A percentile compares a stretch with the other conserved stretches of the same genome.
These are phyloP conservation scores for Corymbia maculata DNA, from an alignment of 345 rosid species.

Conservation along the genomic window DNA sequence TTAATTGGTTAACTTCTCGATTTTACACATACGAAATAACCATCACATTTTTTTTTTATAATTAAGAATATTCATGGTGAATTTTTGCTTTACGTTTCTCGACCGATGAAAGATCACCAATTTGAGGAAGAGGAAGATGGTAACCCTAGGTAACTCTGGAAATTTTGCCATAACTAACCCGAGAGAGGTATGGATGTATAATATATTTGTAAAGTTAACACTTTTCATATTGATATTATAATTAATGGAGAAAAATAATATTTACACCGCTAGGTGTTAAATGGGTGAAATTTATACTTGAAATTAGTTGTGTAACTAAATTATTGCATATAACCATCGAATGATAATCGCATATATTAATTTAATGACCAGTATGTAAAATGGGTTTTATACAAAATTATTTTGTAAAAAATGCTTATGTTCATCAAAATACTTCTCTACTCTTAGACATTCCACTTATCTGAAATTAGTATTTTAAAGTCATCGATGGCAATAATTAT, in stretches of 20 bases:
- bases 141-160: neutral
- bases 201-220: neutral
- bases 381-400: rapidly evolving
- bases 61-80: neutral
- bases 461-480: neutral
- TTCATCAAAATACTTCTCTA: neutral
- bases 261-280: rapidly evolving
- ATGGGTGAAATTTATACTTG: neutral
- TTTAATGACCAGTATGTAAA: neutral
- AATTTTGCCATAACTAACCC: neutral
- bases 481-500: neutral
- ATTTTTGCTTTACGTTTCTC: neutral
- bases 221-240: neutral
- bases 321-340: neutral
- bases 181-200: neutral
- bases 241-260: neutral
- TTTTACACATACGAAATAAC: neutral
- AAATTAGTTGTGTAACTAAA: neutral
- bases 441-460: neutral
- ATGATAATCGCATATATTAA: neutral
- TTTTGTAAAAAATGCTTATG: neutral
- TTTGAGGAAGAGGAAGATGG: neutral
- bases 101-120: neutral
- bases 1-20: neutral
- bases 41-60: neutral